phyloP scores from a whole-genome alignment of 1,139 yeast species.

The Meyerozyma carpophila region DNA sequence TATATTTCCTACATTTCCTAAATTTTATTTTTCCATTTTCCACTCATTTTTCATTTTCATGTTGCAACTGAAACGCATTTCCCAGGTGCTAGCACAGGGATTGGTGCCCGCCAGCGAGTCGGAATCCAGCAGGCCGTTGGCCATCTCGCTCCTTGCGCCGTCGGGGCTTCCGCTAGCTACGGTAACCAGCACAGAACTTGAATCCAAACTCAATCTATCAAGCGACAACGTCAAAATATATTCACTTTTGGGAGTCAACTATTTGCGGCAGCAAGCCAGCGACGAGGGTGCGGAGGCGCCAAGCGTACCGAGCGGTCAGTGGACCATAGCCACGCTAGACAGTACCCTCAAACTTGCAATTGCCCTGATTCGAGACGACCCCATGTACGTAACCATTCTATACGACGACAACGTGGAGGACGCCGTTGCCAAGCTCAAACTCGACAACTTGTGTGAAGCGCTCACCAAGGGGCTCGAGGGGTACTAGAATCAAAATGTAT shows the following conservation, averaged over 20 bases:
- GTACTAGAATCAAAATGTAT: conserved; percentile 6
- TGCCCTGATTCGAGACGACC: conserved; percentile 13
- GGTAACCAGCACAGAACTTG: conserved; percentile 17
- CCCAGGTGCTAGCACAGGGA: conserved; percentile 38
- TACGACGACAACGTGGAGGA: conserved; percentile 30
- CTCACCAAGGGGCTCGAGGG: conserved; percentile 33
- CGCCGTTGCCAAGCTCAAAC: conserved; percentile 38
- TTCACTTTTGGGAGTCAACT: conserved; percentile 39
- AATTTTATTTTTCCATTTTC: neutral
- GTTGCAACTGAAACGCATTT: conserved; percentile 45
- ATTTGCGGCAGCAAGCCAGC: conserved; percentile 18
- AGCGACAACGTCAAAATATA: conserved; percentile 42
- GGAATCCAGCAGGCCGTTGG: conserved; percentile 21
- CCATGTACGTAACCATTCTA: conserved; percentile 25
- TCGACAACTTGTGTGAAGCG: conserved; percentile 30
- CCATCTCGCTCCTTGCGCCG: conserved; percentile 38
- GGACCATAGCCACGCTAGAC: conserved; percentile 34
- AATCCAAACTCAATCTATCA: conserved; percentile 13
- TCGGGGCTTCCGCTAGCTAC: conserved; percentile 40
- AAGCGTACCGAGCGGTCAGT: conserved; percentile 9
- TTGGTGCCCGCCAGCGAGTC: conserved; percentile 21
- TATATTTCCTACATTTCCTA: too few species aligned
- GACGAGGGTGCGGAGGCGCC: conserved; percentile 9
- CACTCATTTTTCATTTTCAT: conserved; percentile 13
- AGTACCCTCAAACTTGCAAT: conserved; percentile 25